Base-by-base conservation (phyloP, 1,139 yeast genomes). In the Eremothecium gossypii region DNA sequence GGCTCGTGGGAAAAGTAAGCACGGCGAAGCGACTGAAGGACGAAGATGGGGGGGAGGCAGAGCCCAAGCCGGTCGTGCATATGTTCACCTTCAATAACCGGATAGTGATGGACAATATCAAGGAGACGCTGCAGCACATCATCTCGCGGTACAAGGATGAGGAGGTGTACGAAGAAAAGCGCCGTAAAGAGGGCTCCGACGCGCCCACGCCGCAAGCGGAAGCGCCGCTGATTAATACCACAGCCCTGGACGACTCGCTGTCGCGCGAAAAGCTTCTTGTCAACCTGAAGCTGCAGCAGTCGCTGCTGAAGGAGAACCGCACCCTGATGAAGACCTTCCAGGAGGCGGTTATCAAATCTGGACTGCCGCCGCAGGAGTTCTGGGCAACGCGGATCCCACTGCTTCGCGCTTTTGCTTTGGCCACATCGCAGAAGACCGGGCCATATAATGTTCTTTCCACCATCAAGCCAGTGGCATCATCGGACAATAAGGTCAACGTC, bases 391-490 rank as follows among this genome's bases (percentile, higher is more conserved):
- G 97, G 46, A 69, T 89, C 13, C 86, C 85, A 53, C 70, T 83
- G 33, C 64, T 91, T 42, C 69, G 97, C 42, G 86, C 96, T 0
- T 85, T 77, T 66, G 96, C 96, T 0, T 71, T 91, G 48, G 76
- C 93, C 2, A 74, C 77, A 10, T 76, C 86, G 9, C 98, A 93
- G 58, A 83, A 83, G 50, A 71, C 82, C 41, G 99, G 99, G 0
- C 94, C 96, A 0, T 93, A 89, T 59, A 91, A 91, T 58, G 97
- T 91, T 1, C 67, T 91, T 44, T 83, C 95, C 36, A 86, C 97
- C 0, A 91, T 91, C 53, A 85, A 84, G 55, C 96, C 97, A 0
- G 89, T 83, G 32, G 93, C 94, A 1, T 79, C 94, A 0, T 80
- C 91, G 20, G 95, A 87, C 51, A 83, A 83, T 57, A 86, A 86